These are phyloP conservation scores for Bipolaris gigantea DNA, from an alignment of 2,329 filamentous ascomycete genomes.

Conservation along the genomic window DNA sequence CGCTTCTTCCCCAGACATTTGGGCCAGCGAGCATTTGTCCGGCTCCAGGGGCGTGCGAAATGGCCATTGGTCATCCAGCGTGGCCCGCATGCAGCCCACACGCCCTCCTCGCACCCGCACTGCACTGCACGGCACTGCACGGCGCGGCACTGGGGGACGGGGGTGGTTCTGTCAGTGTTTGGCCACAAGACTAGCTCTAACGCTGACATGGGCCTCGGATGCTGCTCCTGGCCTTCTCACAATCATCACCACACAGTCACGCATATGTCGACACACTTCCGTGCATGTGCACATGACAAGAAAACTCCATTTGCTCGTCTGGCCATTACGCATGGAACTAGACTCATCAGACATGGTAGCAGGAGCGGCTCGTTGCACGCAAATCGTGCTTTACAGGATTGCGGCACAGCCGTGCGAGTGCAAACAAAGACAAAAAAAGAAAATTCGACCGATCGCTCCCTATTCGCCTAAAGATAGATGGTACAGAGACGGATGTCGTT, in stretches of 20 bases:
- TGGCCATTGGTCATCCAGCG: constrained; percentile 1
- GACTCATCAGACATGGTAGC: constrained; percentile 28
- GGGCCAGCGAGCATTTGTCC: constrained; percentile 2
- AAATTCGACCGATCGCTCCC: constrained; percentile 37
- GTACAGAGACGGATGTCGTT: constrained; percentile 34
- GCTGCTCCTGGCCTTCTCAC: too few species aligned
- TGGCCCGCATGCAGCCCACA: neutral
- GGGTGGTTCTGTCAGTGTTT: neutral
- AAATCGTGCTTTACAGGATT: constrained; percentile 21
- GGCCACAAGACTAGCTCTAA: neutral
- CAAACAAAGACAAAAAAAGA: constrained; percentile 46
- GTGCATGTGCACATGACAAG: constrained; percentile 1
- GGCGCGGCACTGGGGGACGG: too few species aligned
- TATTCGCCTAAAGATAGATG: constrained; percentile 42
- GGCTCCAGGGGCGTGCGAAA: neutral
- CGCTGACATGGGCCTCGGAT: neutral
- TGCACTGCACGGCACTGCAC: too few species aligned
- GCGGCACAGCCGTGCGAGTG: constrained; percentile 35
- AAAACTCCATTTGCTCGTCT: constrained; percentile 43
- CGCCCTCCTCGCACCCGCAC: neutral
- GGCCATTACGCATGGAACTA: constrained; percentile 30
- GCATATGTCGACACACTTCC: neutral
- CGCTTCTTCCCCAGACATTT: constrained; percentile 14
- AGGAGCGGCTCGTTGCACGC: constrained; percentile 20
- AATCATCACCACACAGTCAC: neutral